Percentiles rank a stretch among this genome's conserved stretches.
These are phyloP conservation scores for Rhodotorula sp. DNA, from an alignment of 1,284 basidiomycete genomes.

Conservation along the genomic window DNA sequence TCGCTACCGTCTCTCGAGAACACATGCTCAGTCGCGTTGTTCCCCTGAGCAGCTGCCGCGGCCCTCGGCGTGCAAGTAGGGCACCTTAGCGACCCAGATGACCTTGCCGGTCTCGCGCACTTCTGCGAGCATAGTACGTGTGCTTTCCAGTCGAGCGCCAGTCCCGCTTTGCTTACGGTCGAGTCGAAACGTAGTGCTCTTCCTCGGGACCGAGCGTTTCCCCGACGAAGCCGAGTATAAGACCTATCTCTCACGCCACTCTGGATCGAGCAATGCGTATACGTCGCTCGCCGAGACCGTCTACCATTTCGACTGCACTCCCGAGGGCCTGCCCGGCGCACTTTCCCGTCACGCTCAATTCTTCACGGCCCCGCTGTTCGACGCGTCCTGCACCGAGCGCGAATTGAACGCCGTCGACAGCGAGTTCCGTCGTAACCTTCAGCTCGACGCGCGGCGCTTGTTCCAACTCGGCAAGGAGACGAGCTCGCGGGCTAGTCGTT, in stretches of 20 bases:
- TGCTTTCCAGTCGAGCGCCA: not conserved
- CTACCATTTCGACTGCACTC: slow-evolving; percentile 85
- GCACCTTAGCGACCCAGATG: slow-evolving; percentile 86
- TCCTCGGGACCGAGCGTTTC: slow-evolving; percentile 66
- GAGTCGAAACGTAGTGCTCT: slow-evolving; percentile 59
- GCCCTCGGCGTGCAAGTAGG: slow-evolving; percentile 94
- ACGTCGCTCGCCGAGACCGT: slow-evolving; percentile 78
- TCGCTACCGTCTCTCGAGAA: not conserved
- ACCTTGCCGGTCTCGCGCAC: slow-evolving; percentile 79
- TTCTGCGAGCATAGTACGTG: slow-evolving; percentile 75
- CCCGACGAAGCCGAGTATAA: slow-evolving; percentile 90
- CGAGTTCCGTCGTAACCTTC: slow-evolving; percentile 96
- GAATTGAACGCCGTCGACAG: slow-evolving; percentile 97
- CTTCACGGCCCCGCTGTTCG: slow-evolving; percentile 89
- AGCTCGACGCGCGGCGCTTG: slow-evolving; percentile 70
- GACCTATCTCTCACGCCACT: slow-evolving; percentile 83
- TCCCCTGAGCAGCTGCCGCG: slow-evolving; percentile 60
- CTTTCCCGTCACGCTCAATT: slow-evolving; percentile 89
- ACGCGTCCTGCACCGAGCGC: slow-evolving; percentile 80
- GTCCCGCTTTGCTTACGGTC: slow-evolving; percentile 11
- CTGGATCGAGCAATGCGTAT: slow-evolving; percentile 70
- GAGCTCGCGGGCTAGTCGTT: slow-evolving; percentile 12
- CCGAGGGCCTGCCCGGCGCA: slow-evolving; percentile 75
- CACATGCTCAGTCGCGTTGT: no score
- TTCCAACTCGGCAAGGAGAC: slow-evolving; percentile 87